phyloP scores from a whole-genome alignment of 371 early-diverging fungal genomes.

The Apophysomyces trapeziformis region DNA sequence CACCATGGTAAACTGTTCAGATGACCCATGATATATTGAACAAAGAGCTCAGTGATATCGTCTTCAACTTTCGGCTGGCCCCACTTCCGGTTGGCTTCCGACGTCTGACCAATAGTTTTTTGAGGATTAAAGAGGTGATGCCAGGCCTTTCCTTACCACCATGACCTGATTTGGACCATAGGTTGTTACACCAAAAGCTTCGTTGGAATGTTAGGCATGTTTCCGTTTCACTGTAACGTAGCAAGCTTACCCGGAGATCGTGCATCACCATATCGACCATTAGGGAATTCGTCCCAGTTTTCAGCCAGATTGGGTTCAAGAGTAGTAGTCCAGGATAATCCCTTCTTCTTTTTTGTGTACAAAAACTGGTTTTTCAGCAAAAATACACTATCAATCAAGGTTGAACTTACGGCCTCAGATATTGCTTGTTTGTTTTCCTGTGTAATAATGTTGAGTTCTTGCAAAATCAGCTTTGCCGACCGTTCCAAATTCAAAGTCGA shows the following conservation, averaged over 20 bases:
- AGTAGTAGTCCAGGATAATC: constrained; percentile 23
- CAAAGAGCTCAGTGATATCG: constrained; percentile 79
- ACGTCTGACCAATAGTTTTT: constrained; percentile 30
- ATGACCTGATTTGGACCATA: constrained; percentile 78
- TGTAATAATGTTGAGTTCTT: constrained; percentile 63
- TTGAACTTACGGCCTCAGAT: background rate
- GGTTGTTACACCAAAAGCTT: constrained; percentile 52
- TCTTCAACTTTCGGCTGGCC: constrained; percentile 62
- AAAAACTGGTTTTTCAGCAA: background rate
- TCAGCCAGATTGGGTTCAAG: constrained; percentile 49
- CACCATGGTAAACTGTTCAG: constrained; percentile 89
- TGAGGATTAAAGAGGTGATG: constrained; percentile 16
- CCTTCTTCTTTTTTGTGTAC: constrained; percentile 10
- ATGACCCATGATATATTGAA: constrained; percentile 72
- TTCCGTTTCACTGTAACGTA: background rate
- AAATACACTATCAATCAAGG: background rate
- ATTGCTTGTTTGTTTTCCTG: constrained; percentile 13
- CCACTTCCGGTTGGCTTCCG: constrained; percentile 73
- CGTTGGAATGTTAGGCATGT: background rate
- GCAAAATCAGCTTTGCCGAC: constrained; percentile 84
- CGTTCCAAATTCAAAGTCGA: constrained; percentile 90
- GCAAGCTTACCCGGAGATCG: constrained; percentile 72
- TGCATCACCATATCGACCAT: constrained; percentile 97
- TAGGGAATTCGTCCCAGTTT: constrained; percentile 96
- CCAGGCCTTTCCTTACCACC: constrained; percentile 35